These are phyloP conservation scores for Poa annua DNA, from an alignment of 176 grass and related monocot genomes.

Conservation along the genomic window DNA sequence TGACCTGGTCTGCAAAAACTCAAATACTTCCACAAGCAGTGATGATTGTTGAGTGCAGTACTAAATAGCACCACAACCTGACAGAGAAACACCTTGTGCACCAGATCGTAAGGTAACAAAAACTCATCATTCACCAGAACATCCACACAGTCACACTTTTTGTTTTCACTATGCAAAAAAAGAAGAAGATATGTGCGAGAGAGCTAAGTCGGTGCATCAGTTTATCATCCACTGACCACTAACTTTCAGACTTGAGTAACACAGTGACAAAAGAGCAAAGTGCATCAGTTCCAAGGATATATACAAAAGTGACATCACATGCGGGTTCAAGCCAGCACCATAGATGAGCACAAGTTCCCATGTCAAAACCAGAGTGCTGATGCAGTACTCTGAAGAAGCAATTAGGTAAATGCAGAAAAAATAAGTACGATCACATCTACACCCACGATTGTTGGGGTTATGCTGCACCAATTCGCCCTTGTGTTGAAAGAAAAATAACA, in stretches of 20 bases:
- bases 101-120: neutral
- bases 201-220: too few species aligned
- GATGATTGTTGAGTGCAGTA: neutral
- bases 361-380: too few species aligned
- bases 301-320: neutral
- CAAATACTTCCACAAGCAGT: neutral
- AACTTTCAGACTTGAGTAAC: too few species aligned
- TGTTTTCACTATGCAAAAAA: neutral
- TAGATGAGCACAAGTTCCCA: too few species aligned
- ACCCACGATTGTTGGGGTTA: too few species aligned
- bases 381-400: neutral
- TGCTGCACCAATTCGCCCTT: slow-evolving; percentile 1
- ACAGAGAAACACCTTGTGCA: neutral
- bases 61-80: neutral
- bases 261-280: neutral
- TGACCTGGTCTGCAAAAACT: neutral
- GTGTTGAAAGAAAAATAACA: slow-evolving; percentile 26
- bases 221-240: too few species aligned
- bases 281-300: neutral
- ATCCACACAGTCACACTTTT: neutral
- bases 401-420: neutral
- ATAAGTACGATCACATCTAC: too few species aligned
- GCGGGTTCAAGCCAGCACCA: neutral
- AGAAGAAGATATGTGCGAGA: too few species aligned
- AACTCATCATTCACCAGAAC: neutral